Conservation (phyloP, 1,284 basidiomycete species). For the Inonotus hispidus region DNA sequence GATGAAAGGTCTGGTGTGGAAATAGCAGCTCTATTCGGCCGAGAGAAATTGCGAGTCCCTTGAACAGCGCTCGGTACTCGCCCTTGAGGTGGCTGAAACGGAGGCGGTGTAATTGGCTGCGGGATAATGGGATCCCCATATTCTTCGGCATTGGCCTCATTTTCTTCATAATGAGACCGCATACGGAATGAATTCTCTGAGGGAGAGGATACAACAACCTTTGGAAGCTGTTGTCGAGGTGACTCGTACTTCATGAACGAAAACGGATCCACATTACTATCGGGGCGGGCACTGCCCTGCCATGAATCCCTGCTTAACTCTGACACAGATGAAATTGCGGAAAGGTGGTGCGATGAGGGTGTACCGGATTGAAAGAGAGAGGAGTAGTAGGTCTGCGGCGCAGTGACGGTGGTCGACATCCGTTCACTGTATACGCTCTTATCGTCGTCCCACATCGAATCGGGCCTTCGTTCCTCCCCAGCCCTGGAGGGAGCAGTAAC, state of each 20-base stretch:
- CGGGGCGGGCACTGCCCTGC: slow-evolving; percentile 20
- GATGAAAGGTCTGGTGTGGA: neutral
- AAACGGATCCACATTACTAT: slow-evolving; percentile 19
- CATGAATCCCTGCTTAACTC: slow-evolving; percentile 25
- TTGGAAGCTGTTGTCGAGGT: slow-evolving; percentile 37
- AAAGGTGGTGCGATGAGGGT: slow-evolving; percentile 12
- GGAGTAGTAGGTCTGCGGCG: slow-evolving; percentile 11
- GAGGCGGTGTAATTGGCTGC: slow-evolving; percentile 14
- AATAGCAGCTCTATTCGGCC: slow-evolving; percentile 38
- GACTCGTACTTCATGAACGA: slow-evolving; percentile 37
- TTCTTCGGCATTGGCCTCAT: neutral
- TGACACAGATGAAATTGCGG: slow-evolving; percentile 1
- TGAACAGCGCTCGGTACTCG: slow-evolving; percentile 30
- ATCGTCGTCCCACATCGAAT: slow-evolving; percentile 8
- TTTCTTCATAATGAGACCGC: slow-evolving; percentile 19
- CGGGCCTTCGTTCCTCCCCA: neutral
- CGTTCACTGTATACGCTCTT: slow-evolving; percentile 16
- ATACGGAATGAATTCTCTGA: slow-evolving; percentile 20
- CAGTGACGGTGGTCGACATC: slow-evolving; percentile 7
- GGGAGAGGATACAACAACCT: slow-evolving; percentile 41
- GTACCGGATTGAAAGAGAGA: slow-evolving; percentile 9
- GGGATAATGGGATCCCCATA: slow-evolving; percentile 4
- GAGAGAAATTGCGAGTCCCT: slow-evolving; percentile 46
- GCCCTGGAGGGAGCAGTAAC: slow-evolving; percentile 11
- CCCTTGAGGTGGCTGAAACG: slow-evolving; percentile 16